phyloP scores from a whole-genome alignment of 1,284 basidiomycete species.

The Fomitopsis betulina region DNA sequence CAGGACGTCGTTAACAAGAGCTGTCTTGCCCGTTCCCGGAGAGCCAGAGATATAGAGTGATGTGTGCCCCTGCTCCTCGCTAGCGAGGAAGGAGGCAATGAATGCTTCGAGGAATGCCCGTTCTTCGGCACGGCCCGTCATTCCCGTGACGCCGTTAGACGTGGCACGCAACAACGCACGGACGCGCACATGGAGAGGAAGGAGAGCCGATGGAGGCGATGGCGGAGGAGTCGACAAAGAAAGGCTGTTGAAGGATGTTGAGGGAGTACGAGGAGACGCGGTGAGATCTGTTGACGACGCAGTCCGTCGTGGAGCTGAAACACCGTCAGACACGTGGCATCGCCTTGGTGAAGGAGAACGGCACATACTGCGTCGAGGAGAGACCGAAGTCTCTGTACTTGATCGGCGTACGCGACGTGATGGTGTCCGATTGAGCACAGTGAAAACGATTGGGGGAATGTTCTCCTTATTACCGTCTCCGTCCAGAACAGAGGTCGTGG shows the following conservation, averaged over 20 bases:
- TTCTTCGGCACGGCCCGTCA: slow-evolving; percentile 65
- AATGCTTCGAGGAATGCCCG: slow-evolving; percentile 54
- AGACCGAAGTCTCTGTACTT: slow-evolving; percentile 40
- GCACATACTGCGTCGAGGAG: slow-evolving; percentile 26
- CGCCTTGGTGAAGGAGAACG: slow-evolving; percentile 7
- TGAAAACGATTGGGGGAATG: slow-evolving; percentile 51
- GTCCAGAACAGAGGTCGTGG: slow-evolving; percentile 39
- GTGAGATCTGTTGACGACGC: slow-evolving; percentile 41
- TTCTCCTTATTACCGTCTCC: slow-evolving; percentile 70
- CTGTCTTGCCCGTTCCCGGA: slow-evolving; percentile 81
- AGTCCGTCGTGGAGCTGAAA: slow-evolving; percentile 36
- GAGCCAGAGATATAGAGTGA: slow-evolving; percentile 75
- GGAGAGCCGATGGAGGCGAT: slow-evolving; percentile 47
- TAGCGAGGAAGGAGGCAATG: slow-evolving; percentile 43
- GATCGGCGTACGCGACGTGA: slow-evolving; percentile 44
- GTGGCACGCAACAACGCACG: slow-evolving; percentile 68
- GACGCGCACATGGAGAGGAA: slow-evolving; percentile 59
- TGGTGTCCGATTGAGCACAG: slow-evolving; percentile 33
- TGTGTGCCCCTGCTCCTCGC: slow-evolving; percentile 26
- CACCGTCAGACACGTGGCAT: not conserved
- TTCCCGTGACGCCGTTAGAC: slow-evolving; percentile 44
- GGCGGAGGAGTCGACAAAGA: slow-evolving; percentile 53
- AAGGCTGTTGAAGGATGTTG: slow-evolving; percentile 39
- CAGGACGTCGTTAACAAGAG: slow-evolving; percentile 65
- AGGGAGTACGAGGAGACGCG: slow-evolving; percentile 25